Base-by-base conservation (phyloP, 306 rosid genomes). In the Prunus mongolica region DNA sequence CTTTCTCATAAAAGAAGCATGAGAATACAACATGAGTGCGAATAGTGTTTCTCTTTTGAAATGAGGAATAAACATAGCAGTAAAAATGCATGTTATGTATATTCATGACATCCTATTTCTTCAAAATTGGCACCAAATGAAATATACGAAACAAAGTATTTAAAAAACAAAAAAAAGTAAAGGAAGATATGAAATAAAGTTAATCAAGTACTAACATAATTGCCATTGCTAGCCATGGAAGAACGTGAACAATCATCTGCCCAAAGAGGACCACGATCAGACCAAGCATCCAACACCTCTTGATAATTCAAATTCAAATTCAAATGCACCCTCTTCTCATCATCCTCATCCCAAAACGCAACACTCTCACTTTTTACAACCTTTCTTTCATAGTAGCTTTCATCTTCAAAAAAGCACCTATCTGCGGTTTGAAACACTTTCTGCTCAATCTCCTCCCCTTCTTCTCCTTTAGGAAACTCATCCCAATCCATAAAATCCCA, bases 221-320 rank as follows among this genome's bases (percentile, higher is more conserved):
- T 68, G 69, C 67, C 82, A 83, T 78, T 86, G 54, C 58, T 79
- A 57, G 78, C 41, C 68, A 77, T 22, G 62, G 91, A 83, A 76
- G 78, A 83, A 80, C 45, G 69, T 19, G 77, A 86, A 72, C 46
- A 83, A 7, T 82, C 91, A 28, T 88, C 77, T 15, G 93, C 93
- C 93, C 91, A 88, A 2, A 80, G 88, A 79, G 96, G 78, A 0
- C 97, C 92, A 14, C 96, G 91, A 71, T 87, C 80, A 55, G 93
- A 92, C 97, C 97, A 92, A 62, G 97, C 93, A 68, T 92, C 91
- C 88, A 90, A 72, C 57, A 92, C 97, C 4, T 92, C 88, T 82
- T 90, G 88, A 84, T 90, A 86, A 67, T 92, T 92, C 88, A 92
- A 87, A 62, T 86, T 92, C 91, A 93, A 85, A 51, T 88, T 91